These are phyloP conservation scores for Vaccinium myrtillus DNA, from an alignment of 148 eudicot species.

Conservation along the genomic window DNA sequence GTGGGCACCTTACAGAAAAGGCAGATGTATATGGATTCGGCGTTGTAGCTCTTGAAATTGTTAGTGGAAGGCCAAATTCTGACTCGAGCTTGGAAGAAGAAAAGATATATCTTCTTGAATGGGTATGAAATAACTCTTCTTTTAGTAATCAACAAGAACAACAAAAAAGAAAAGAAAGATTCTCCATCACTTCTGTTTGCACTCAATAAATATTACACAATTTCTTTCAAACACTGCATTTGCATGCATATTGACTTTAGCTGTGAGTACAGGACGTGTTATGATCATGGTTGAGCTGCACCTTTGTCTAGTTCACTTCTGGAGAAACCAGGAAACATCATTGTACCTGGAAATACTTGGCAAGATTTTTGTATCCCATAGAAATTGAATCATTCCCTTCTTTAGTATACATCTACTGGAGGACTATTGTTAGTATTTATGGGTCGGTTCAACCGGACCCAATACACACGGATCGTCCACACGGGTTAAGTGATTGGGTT, in stretches of 20 bases:
- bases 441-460: no score
- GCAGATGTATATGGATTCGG: constrained; percentile 91
- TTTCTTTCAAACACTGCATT: background rate
- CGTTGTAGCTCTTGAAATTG: constrained; percentile 74
- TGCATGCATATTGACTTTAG: background rate
- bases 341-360: background rate
- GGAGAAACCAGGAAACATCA: background rate
- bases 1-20: constrained; percentile 91
- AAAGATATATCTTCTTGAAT: constrained; percentile 76
- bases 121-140: constrained; percentile 46
- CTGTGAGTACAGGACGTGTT: background rate
- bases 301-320: background rate
- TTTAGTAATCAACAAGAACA: background rate
- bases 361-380: background rate
- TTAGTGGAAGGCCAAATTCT: constrained; percentile 77
- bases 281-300: background rate
- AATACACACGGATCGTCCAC: no score
- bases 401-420: background rate
- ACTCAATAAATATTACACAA: background rate
- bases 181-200: background rate
- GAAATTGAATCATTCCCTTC: background rate
- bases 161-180: background rate
- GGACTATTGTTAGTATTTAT: no score
- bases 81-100: constrained; percentile 54
- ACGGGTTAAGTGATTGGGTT: no score